A percentile compares a stretch with the other conserved stretches of the same genome.
phyloP scores from a whole-genome alignment of 192 early-diverging fungal genomes.

The Geranomyces variabilis region DNA sequence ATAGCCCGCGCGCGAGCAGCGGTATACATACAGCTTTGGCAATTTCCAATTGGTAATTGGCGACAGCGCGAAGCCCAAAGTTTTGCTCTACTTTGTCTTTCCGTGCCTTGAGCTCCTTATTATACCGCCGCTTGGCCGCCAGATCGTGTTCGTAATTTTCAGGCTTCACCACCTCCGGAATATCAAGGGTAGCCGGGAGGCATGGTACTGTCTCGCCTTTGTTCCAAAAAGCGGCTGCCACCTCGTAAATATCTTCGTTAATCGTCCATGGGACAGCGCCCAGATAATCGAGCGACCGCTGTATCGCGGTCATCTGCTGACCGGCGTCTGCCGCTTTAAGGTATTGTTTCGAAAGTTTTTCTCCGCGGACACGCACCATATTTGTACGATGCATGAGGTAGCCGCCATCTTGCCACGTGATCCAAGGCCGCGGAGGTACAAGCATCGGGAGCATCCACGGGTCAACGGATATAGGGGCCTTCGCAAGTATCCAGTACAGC shows the following conservation, averaged over 20 bases:
- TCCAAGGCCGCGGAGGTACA: constrained; percentile 88
- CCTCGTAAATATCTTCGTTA: constrained; percentile 80
- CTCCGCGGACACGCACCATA: constrained; percentile 76
- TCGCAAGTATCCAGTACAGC: constrained; percentile 70
- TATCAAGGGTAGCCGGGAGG: constrained; percentile 35
- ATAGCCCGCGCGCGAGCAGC: background rate
- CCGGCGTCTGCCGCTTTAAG: constrained; percentile 78
- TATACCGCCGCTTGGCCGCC: constrained; percentile 32
- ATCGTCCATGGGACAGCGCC: constrained; percentile 87
- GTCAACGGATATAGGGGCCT: constrained; percentile 63
- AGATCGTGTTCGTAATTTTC: constrained; percentile 63
- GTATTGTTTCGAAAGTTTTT: constrained; percentile 74
- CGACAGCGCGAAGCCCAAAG: constrained; percentile 86
- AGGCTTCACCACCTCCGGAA: constrained; percentile 29
- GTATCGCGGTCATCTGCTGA: constrained; percentile 67
- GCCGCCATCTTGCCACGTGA: constrained; percentile 81
- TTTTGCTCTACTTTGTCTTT: constrained; percentile 55
- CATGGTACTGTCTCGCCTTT: constrained; percentile 76
- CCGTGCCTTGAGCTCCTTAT: constrained; percentile 38
- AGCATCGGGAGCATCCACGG: constrained; percentile 92
- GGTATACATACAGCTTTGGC: constrained; percentile 76
- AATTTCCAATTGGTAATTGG: constrained; percentile 95
- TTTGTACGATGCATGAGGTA: constrained; percentile 73
- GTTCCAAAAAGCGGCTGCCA: constrained; percentile 88
- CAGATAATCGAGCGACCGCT: constrained; percentile 82